These are phyloP conservation scores for Ceratonia siliqua DNA, from an alignment of 306 rosid genomes.

Conservation along the genomic window DNA sequence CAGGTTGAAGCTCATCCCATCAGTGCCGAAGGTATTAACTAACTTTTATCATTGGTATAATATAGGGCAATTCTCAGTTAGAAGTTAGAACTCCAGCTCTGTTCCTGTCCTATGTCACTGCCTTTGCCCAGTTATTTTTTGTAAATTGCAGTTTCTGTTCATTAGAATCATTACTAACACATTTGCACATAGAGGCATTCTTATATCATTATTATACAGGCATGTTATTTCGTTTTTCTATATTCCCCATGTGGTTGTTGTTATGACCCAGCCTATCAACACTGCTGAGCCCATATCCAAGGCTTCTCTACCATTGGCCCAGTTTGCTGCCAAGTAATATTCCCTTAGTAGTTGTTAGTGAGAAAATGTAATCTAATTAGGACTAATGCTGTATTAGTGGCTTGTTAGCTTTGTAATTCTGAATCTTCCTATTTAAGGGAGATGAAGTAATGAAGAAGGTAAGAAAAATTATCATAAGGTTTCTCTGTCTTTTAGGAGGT, in stretches of 20 bases:
- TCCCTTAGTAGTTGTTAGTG: no score
- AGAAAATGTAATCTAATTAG: no score
- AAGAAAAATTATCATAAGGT: no score
- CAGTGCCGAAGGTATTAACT: constrained; percentile 88
- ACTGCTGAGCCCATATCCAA: no score
- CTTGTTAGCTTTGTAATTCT: no score
- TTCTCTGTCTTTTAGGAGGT: no score
- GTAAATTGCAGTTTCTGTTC: background rate
- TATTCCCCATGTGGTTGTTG: background rate
- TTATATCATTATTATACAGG: background rate
- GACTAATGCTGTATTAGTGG: no score
- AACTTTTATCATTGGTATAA: constrained; percentile 27
- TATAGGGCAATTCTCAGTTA: background rate
- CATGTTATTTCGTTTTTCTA: background rate
- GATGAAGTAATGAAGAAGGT: no score
- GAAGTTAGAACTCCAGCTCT: background rate
- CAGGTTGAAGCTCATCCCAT: constrained; percentile 95
- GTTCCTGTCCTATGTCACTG: background rate
- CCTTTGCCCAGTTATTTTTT: constrained; percentile 20
- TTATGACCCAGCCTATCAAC: no score
- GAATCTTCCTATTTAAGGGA: no score
- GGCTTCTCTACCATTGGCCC: no score
- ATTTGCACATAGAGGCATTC: background rate
- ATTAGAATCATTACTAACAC: background rate
- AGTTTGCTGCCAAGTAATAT: no score